Conservation (phyloP, 768 basidiomycete genomes). For the Boletus subparvulus region DNA sequence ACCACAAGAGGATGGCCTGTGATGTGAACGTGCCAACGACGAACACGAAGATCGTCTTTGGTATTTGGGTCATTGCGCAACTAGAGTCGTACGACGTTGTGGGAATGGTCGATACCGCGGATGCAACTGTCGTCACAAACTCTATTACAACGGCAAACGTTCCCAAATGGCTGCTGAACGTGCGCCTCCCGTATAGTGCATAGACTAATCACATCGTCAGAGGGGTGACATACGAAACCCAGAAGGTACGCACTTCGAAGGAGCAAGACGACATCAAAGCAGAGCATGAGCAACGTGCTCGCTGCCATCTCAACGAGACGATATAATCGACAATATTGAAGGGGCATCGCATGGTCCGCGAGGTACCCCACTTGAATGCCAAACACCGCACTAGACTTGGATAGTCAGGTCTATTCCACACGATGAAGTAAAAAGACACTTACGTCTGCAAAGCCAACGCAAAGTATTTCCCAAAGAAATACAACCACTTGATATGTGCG, state of each 20-base stretch:
- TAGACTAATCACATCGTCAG: slow-evolving; percentile 15
- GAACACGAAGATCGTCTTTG: slow-evolving; percentile 4
- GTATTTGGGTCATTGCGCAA: slow-evolving; percentile 8
- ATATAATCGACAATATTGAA: slow-evolving; percentile 12
- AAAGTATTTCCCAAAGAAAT: slow-evolving; percentile 24
- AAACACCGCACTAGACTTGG: slow-evolving; percentile 5
- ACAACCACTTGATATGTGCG: slow-evolving; percentile 28
- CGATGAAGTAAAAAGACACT: background rate
- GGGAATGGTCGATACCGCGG: slow-evolving; percentile 2
- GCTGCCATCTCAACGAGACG: slow-evolving; percentile 13
- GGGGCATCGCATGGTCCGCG: background rate
- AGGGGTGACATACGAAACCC: background rate
- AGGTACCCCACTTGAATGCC: slow-evolving; percentile 6
- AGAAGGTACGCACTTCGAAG: slow-evolving; percentile 20
- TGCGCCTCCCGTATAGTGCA: slow-evolving; percentile 13
- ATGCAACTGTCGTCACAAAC: background rate
- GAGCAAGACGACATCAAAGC: slow-evolving; percentile 20
- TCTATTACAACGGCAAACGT: slow-evolving; percentile 13
- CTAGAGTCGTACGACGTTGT: slow-evolving; percentile 9
- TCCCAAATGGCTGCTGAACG: background rate
- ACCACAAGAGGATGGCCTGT: slow-evolving; percentile 18
- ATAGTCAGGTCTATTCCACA: background rate
- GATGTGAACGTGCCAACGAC: slow-evolving; percentile 9
- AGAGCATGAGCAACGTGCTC: slow-evolving; percentile 11
- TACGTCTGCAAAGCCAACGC: slow-evolving; percentile 19